Base-by-base conservation (phyloP, 306 rosid genomes). In the Cercis canadensis region DNA sequence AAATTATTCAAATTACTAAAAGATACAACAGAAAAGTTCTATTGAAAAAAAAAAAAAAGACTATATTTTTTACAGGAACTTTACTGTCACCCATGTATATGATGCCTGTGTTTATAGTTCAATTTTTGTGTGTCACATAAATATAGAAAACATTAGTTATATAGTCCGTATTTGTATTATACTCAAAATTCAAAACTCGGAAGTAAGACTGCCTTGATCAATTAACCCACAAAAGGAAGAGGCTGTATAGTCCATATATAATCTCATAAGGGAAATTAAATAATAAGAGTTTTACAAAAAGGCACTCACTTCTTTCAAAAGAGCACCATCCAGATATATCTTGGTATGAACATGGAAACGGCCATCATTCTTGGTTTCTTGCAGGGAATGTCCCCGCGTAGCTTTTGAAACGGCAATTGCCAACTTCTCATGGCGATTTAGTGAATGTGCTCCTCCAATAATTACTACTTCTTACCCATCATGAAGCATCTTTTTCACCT, bases 321-420 rank as follows among this genome's bases (percentile, higher is more conserved):
- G 79, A 62, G 99, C 96, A 18, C 92, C 99, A 83, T 91, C 99
- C 80, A 94, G 69, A 77, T 90, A 94, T 24, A 86, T 87, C 86
- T 89, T 89, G 78, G 96, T 90, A 82, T 94, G 97, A 70, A 91
- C 97, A 89, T 86, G 97, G 82, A 90, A 94, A 72, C 95, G 97
- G 0, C 97, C 99, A 70, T 94, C 97, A 46, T 83, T 89, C 87
- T 87, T 90, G 21, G 99, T 94, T 83, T 90, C 96, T 84, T 94
- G 99, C 76, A 94, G 89, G 65, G 99, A 94, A 91, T 94, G 99
- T 72, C 96, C 90, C 47, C 99, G 89, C 83, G 83, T 94, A 62
- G 99, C 94, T 83, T 89, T 94, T 75, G 99, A 91, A 79, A 90
- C 96, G 61, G 96, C 99, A 41, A 91, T 91, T 52, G 97, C 86